Base-by-base conservation (phyloP, 2,329 filamentous ascomycete species). In the Colletotrichum agaves region DNA sequence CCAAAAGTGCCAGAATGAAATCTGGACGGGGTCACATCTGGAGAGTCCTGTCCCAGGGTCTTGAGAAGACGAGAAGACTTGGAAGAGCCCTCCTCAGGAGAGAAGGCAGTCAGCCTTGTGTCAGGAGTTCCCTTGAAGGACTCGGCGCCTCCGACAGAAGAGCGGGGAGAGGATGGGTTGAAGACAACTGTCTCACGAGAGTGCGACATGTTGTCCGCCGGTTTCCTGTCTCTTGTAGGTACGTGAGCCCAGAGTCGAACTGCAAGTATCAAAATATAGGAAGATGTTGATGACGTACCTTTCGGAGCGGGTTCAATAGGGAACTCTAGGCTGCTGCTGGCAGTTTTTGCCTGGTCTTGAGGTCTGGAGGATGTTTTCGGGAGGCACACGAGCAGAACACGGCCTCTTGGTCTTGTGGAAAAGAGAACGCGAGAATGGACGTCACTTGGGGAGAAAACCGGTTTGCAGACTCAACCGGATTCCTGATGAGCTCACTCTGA, bases 121-220 rank as follows among this genome's bases (percentile, higher is more conserved):
- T 90, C 88, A 0, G 90, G 90, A 5, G 90, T 92, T 15, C 84
- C 86, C 71, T 87, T 84, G 73, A 83, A 84, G 11, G 89, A 90
- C 58, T 87, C 86, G 35, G 82, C 82, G 19, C 80, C 82, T 50
- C 83, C 85, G 60, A 75, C 80, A 2, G 85, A 85, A 0, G 86
- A 87, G 64, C 79, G 81, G 49, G 86, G 84, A 3, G 86, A 87
- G 35, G 82, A 76, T 5, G 81, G 79, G 71, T 82, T 81, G 72
- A 80, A 81, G 21, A 56, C 47, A 7, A 6, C 44, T 12, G 27
- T 27, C 15, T 70, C 49, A 7, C 50, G 43, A n/a, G 4, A 27
- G 46, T 62, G 50, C 19, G 66, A 49, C 57, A 69, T 69, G 3
- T 17, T 44, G 47, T 21, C 21, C 37, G 12, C 15, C 27, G 27